Percentiles rank a stretch among this genome's conserved stretches.
Conservation (phyloP, 1,284 basidiomycete genomes). For the Malassezia caprae region DNA sequence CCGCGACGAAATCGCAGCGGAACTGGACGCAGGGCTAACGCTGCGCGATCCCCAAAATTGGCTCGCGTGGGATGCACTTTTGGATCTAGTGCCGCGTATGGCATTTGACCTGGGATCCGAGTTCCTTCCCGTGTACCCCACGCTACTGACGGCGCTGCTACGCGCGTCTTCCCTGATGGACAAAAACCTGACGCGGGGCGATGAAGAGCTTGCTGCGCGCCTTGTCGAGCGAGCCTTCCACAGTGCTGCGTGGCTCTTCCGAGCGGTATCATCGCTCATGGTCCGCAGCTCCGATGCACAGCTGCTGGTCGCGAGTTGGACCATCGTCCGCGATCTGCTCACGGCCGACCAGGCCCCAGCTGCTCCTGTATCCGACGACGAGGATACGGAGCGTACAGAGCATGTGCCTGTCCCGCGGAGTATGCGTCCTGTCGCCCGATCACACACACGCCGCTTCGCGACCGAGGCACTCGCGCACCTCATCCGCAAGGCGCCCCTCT, state of each 20-base stretch:
- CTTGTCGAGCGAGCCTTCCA: conserved; percentile 44
- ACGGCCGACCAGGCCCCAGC: not conserved
- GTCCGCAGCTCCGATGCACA: conserved; percentile 21
- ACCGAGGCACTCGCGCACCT: conserved; percentile 45
- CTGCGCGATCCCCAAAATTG: conserved; percentile 18
- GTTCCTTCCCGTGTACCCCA: conserved; percentile 41
- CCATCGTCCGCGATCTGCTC: conserved; percentile 3
- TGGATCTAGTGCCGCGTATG: conserved; percentile 45
- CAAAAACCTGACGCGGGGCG: conserved; percentile 33
- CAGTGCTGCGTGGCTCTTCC: conserved; percentile 37
- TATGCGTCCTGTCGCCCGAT: conserved; percentile 13
- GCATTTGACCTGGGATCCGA: conserved; percentile 40
- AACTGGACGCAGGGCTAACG: conserved; percentile 20
- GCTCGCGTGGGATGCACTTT: conserved; percentile 40
- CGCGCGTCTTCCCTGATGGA: conserved; percentile 30
- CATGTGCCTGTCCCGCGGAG: not conserved
- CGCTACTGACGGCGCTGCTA: conserved; percentile 29
- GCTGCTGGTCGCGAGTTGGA: conserved; percentile 11
- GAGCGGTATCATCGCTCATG: conserved; percentile 32
- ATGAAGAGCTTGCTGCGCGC: conserved; percentile 38
- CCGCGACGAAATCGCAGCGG: conserved; percentile 21
- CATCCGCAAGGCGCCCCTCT: conserved; percentile 33
- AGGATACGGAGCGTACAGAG: conserved; percentile 20
- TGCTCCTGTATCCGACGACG: not conserved
- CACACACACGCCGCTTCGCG: conserved; percentile 41